Conservation (phyloP, 257 asterid genomes). For the Solanum bulbocastanum region DNA sequence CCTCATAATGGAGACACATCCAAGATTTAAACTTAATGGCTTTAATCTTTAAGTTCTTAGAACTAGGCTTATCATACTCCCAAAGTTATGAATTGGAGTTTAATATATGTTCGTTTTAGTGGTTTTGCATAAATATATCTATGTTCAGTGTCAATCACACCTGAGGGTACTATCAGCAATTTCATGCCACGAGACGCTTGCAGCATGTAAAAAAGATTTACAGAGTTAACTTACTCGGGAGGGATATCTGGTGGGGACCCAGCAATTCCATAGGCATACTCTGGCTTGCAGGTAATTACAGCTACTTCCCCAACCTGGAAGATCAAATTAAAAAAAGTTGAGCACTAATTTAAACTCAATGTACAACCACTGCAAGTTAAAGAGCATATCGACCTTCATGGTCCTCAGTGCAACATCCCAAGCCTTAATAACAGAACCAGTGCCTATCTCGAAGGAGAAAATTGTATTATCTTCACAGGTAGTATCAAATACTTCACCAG, state of each 20-base stretch:
- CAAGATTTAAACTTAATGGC: neutral
- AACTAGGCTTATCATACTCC: neutral
- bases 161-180: neutral
- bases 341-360: neutral
- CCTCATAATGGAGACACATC: neutral
- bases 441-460: conserved; percentile 79
- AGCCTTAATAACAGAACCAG: conserved; percentile 82
- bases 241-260: conserved; percentile 99
- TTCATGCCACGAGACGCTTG: neutral
- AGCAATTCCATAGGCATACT: conserved; percentile 83
- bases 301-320: conserved; percentile 91
- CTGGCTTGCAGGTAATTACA: conserved; percentile 87
- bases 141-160: neutral
- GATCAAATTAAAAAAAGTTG: neutral
- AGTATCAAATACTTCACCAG: conserved; percentile 91
- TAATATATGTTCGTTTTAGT: neutral
- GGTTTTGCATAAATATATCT: neutral
- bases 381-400: conserved; percentile 57
- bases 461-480: conserved; percentile 88
- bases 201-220: neutral
- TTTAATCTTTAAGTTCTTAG: neutral
- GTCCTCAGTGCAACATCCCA: conserved; percentile 90
- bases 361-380: neutral
- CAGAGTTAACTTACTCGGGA: conserved; percentile 44
- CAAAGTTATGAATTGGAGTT: neutral